Evolutionary conservation across 2,329 filamentous ascomycete genomes (phyloP), one percentile per base, ranked within the genome.

Genomic region (Xylariomycetidae sp.): DNA sequence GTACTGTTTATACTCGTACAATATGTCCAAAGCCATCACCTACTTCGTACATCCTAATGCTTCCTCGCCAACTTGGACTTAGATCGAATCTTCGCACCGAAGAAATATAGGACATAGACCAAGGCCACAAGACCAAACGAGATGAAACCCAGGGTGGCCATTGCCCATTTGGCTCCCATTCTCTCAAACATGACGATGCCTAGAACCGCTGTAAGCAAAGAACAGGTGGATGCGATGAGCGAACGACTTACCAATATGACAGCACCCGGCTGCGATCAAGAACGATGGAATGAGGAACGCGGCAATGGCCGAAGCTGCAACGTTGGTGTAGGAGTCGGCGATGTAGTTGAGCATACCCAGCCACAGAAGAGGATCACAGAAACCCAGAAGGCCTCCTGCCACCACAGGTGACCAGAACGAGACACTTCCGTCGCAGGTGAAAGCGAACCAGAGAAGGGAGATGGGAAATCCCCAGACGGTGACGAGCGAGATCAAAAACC

Each of bases 221-320:
- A 19, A 3, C 13, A 15, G 13, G 13, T 15, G 10, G 11, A 2
- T 35, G 28, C 12, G 3, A 9, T 13, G 15, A 4, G 12, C 13
- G 13, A 30, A 29, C 4, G 13, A 59, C 56, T 30, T 47, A 48
- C 62, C 61, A 25, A 61, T 51, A 50, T 66, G 62, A 6, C 59
- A 61, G 18, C 58, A 56, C 19, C 39, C 60, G 13, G 62, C 62
- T 5, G 62, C 61, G 30, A 66, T 56, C 15, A 62, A 31, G 31
- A 64, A 65, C n/a, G 56, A 61, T 1, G 63, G 62, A 34, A 66
- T 65, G 30, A 64, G 45, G 49, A 66, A 66, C 2, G 63, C 62
- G 3, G 63, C 62, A 25, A 66, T 60, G 6, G 62, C 61, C 14
- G 56, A 61, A 4, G 49, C 62, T 12, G 62, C 62, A 7, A 64